Conservation (phyloP, 23 red algal genomes). For the Gracilaria gracilis region DNA sequence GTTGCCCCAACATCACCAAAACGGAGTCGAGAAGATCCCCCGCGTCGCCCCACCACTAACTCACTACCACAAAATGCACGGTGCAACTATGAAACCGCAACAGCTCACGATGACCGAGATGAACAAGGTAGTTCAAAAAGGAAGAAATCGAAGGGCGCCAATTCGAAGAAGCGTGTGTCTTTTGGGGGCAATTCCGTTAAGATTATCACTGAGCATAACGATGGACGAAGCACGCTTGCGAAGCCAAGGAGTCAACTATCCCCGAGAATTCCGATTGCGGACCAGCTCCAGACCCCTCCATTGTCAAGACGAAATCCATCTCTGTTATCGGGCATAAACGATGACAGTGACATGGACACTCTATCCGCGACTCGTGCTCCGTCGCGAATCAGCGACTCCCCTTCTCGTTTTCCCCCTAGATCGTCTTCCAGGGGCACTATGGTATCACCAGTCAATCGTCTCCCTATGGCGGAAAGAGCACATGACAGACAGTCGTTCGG, state of each 20-base stretch:
- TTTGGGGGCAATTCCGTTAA: conserved; percentile 36
- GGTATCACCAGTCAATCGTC: background rate
- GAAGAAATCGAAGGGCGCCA: conserved; percentile 2
- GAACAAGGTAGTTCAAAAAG: background rate
- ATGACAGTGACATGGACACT: conserved; percentile 36
- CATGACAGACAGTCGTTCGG: conserved; percentile 19
- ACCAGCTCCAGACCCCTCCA: background rate
- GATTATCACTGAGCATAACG: conserved; percentile 22
- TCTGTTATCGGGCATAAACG: conserved; percentile 11
- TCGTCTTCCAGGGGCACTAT: background rate
- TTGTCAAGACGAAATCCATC: background rate
- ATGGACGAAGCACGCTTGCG: background rate
- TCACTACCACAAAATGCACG: background rate
- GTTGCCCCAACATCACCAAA: background rate
- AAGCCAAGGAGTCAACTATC: background rate
- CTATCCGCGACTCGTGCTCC: conserved; percentile 1
- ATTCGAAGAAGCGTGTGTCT: conserved; percentile 43
- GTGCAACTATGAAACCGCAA: conserved; percentile 26
- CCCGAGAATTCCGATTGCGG: background rate
- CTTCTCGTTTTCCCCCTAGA: background rate
- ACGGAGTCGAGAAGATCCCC: background rate
- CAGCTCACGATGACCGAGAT: conserved; percentile 14
- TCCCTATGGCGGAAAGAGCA: background rate
- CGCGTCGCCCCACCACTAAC: background rate
- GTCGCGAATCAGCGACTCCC: background rate